Evolutionary conservation across 2,329 filamentous ascomycete species (phyloP), one percentile per base, ranked within the genome.

Genomic region (Madurella mycetomatis): DNA sequence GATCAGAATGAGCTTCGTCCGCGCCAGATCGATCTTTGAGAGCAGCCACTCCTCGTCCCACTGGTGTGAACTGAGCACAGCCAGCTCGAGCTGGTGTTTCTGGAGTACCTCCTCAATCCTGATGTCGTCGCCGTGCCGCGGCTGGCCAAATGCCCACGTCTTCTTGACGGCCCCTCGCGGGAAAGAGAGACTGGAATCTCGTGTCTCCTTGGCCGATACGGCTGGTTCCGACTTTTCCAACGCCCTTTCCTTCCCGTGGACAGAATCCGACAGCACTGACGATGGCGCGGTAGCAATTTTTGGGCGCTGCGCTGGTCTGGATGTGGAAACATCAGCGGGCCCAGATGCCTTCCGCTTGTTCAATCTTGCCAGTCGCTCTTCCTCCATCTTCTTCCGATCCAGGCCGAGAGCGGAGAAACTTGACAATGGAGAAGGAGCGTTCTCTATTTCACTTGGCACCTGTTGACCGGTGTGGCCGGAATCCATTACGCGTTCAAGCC

Each of bases 71-170:
- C 91, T 95, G 5, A 97, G 73, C 0, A 97, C 81, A 1, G 90
- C 92, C 40, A 90, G 81, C 48, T 88, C 76, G 9, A 97, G 75
- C 12, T 85, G 78, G 1, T 82, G 72, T 57, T 83, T 85, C 67
- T 95, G 87, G 1, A 96, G 71, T 0, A 96, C 81, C 67, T 96
- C 91, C 64, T 95, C 90, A 41, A 97, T 84, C 56, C 85, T 94
- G 66, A 97, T 90, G 58, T 95, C 90, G 57, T 91, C 80, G 4
- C 74, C 75, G 0, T 69, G 75, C 37, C 88, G 78, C 1, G 79
- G 73, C 59, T 81, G 82, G 2, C 86, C 84, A 37, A 75, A 75
- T 0, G 82, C 84, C 83, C 87, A 92, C 0, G 94, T 97, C 65
- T 87, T 90, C 70, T 90, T 94, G 45, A 97, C 82, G 0, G 77